Percentiles rank a stretch among this genome's conserved stretches.
Conservation (phyloP, 768 basidiomycete species). For the Tricholoma sp. region DNA sequence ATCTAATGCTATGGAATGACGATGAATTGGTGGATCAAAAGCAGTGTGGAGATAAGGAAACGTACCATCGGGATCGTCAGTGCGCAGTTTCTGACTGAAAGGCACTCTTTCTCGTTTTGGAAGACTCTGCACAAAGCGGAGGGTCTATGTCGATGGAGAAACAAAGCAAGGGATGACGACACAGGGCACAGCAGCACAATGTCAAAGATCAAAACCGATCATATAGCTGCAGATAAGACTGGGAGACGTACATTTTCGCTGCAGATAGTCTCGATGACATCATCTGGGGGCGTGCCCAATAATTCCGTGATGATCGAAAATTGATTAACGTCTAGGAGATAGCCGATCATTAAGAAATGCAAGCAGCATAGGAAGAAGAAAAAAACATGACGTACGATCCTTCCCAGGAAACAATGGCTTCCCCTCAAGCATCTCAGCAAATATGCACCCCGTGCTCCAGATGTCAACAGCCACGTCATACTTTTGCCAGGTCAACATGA, state of each 20-base stretch:
- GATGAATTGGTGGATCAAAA: slow-evolving; percentile 2
- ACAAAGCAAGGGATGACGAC: slow-evolving; percentile 7
- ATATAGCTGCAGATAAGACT: slow-evolving; percentile 6
- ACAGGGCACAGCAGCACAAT: background rate
- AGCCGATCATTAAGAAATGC: slow-evolving; percentile 7
- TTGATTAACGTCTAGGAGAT: slow-evolving; percentile 88
- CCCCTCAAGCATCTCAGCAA: slow-evolving; percentile 99
- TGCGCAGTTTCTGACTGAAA: slow-evolving; percentile 89
- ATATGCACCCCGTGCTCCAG: slow-evolving; percentile 99
- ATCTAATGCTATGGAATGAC: slow-evolving; percentile 64
- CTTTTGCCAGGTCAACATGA: slow-evolving; percentile 99
- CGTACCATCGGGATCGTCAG: slow-evolving; percentile 81
- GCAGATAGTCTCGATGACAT: slow-evolving; percentile 98
- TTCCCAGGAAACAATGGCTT: slow-evolving; percentile 99
- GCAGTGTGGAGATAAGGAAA: slow-evolving; percentile 5
- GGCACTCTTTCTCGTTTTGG: slow-evolving; percentile 96
- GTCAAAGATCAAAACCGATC: background rate
- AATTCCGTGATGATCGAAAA: slow-evolving; percentile 99
- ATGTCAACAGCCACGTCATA: slow-evolving; percentile 99
- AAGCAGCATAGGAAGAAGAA: slow-evolving; percentile 4
- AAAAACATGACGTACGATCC: slow-evolving; percentile 72
- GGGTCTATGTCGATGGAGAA: slow-evolving; percentile 53
- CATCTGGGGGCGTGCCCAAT: slow-evolving; percentile 97
- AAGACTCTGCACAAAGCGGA: slow-evolving; percentile 96
- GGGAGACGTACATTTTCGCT: slow-evolving; percentile 89